Evolutionary conservation across 805 yeast species (phyloP).

Genomic region (Kazachstania viticola): DNA sequence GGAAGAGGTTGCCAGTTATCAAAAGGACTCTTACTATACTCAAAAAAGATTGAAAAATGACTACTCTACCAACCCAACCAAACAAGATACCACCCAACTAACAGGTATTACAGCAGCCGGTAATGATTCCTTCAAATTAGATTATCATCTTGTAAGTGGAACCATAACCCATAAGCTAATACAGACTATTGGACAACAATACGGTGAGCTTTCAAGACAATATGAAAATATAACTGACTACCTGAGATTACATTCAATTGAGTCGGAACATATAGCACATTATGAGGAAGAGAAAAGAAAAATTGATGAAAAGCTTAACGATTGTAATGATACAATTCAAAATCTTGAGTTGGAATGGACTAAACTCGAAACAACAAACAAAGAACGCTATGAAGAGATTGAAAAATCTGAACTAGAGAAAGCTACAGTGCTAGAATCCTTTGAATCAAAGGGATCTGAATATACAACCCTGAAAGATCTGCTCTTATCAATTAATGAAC

Average conservation of each 20-base stretch:
- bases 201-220: constrained; percentile 33
- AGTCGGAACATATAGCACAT: constrained; percentile 35
- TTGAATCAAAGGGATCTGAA: constrained; percentile 6
- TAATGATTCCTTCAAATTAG: constrained; percentile 25
- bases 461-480: constrained; percentile 9
- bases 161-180: constrained; percentile 54
- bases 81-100: constrained; percentile 36
- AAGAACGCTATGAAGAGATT: constrained; percentile 17
- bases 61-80: constrained; percentile 59
- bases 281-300: constrained; percentile 34
- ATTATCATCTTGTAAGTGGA: constrained; percentile 27
- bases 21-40: constrained; percentile 45
- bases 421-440: constrained; percentile 14
- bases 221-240: constrained; percentile 37
- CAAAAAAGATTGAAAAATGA: constrained; percentile 51
- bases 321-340: constrained; percentile 15
- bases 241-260: constrained; percentile 29
- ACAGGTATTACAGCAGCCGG: constrained; percentile 39
- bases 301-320: constrained; percentile 37
- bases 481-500: constrained; percentile 27
- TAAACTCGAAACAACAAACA: constrained; percentile 23
- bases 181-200: constrained; percentile 40
- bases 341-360: constrained; percentile 21
- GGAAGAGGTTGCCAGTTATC: constrained; percentile 1
- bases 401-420: constrained; percentile 21